These are phyloP conservation scores for Corylus americana DNA, from an alignment of 306 rosid species.

Conservation along the genomic window DNA sequence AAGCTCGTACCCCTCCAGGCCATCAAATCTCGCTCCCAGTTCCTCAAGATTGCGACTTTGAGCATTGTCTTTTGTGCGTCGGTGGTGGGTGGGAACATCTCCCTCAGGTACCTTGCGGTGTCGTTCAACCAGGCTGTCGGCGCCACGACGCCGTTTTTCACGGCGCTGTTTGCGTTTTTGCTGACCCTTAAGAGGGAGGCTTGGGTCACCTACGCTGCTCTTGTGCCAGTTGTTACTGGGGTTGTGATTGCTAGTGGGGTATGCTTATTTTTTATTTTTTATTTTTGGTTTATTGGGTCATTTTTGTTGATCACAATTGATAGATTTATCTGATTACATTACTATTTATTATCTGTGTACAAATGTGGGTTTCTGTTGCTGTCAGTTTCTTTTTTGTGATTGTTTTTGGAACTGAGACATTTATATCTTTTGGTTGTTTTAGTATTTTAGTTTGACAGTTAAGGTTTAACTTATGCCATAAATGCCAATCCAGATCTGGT, in stretches of 20 bases:
- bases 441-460: constrained; percentile 16
- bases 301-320: background rate
- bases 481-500: constrained; percentile 57
- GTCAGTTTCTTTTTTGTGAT: background rate
- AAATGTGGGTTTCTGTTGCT: background rate
- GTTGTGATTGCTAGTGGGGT: constrained; percentile 99
- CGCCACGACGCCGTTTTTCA: constrained; percentile 96
- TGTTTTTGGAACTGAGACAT: background rate
- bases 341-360: constrained; percentile 18
- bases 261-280: constrained; percentile 19
- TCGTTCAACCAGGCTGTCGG: constrained; percentile 98
- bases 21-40: constrained; percentile 80
- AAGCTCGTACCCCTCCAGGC: constrained; percentile 82
- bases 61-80: constrained; percentile 89
- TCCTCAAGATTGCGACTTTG: constrained; percentile 79
- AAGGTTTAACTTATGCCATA: constrained; percentile 6
- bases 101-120: constrained; percentile 87
- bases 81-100: constrained; percentile 91
- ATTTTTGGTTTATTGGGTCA: constrained; percentile 11
- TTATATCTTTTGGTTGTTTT: background rate
- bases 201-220: constrained; percentile 93
- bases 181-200: constrained; percentile 90
- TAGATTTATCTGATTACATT: constrained; percentile 17
- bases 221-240: constrained; percentile 95
- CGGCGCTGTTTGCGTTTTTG: constrained; percentile 85